These are phyloP conservation scores for Hansenula lynferdii DNA, from an alignment of 1,139 yeast species.

Conservation along the genomic window DNA sequence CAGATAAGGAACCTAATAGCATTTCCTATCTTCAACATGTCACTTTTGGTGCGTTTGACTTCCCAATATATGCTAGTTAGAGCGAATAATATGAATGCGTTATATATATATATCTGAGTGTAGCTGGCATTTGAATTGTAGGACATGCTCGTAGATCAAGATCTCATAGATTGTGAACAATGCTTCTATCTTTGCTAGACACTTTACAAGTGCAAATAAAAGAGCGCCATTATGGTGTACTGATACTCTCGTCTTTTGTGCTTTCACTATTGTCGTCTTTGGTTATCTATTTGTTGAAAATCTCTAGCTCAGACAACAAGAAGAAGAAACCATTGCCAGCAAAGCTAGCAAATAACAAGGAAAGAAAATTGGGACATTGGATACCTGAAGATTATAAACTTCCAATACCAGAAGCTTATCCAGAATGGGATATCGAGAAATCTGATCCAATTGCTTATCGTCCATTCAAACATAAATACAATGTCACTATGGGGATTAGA, in stretches of 20 bases:
- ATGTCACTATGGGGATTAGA: constrained; percentile 60
- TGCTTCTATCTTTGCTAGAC: neutral
- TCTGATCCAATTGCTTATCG: constrained; percentile 58
- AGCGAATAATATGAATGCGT: too few species aligned
- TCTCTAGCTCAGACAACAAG: neutral
- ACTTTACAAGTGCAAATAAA: neutral
- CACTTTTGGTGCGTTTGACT: too few species aligned
- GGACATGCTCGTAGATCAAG: too few species aligned
- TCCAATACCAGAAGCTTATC: constrained; percentile 43
- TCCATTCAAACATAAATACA: constrained; percentile 56
- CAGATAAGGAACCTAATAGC: neutral
- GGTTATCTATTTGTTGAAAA: neutral
- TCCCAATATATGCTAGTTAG: too few species aligned
- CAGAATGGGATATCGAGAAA: constrained; percentile 44
- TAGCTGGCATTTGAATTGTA: too few species aligned
- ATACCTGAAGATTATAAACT: constrained; percentile 44
- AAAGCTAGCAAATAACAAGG: constrained; percentile 32
- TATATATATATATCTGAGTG: too few species aligned
- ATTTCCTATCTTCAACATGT: too few species aligned
- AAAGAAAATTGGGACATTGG: constrained; percentile 44
- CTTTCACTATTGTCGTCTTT: neutral
- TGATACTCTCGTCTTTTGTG: neutral
- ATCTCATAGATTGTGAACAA: too few species aligned
- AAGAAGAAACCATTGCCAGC: constrained; percentile 24
- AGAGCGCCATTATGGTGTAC: neutral